A percentile compares a stretch with the other conserved stretches of the same genome.
Conservation (phyloP, 192 early-diverging fungal species). For the Backusella circina region DNA sequence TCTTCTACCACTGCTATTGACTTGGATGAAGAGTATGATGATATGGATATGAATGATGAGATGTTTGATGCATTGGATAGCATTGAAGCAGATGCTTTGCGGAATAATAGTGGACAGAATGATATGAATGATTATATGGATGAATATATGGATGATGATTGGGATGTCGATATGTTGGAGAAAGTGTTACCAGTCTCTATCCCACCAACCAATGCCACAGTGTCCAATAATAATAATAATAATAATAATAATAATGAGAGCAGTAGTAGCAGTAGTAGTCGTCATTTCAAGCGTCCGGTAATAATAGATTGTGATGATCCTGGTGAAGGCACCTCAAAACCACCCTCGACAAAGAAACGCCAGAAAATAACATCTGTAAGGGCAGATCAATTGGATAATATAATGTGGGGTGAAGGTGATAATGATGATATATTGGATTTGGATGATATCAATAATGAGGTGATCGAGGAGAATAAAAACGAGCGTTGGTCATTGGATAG, state of each 20-base stretch:
- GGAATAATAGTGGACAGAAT: too few relatives aligned
- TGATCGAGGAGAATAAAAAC: background rate
- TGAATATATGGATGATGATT: background rate
- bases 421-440: background rate
- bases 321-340: background rate
- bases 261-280: background rate
- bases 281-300: background rate
- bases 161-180: background rate
- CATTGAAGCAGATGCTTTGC: background rate
- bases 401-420: background rate
- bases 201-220: background rate
- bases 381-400: background rate
- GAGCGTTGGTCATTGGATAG: background rate
- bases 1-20: background rate
- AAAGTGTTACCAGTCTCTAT: background rate
- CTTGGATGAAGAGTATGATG: background rate
- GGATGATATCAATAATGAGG: background rate
- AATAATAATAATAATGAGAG: too few relatives aligned
- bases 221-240: background rate
- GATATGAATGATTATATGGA: background rate
- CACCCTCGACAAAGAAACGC: background rate
- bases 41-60: background rate
- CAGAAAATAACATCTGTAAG: background rate
- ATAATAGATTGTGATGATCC: background rate
- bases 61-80: background rate